Conservation (phyloP, 108 stramenopile genomes). For the Nitzschia putrida region DNA sequence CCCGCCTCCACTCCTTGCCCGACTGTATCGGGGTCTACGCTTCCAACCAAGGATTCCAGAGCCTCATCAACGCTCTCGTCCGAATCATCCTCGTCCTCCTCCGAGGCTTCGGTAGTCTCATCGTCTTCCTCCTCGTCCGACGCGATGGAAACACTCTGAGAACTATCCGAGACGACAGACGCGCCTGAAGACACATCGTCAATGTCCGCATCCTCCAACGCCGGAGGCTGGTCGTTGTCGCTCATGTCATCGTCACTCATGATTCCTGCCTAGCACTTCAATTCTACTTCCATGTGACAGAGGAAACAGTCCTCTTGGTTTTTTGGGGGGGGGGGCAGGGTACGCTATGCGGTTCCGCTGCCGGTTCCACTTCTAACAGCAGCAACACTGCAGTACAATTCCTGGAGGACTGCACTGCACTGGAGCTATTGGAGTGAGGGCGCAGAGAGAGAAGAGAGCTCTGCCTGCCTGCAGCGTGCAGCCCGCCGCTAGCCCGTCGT, state of each 20-base stretch:
- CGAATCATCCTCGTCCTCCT: background rate
- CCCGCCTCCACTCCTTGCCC: background rate
- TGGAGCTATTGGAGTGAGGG: too few relatives aligned
- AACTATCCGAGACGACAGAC: conserved; percentile 22
- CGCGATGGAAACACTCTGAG: conserved; percentile 18
- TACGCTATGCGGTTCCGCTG: too few relatives aligned
- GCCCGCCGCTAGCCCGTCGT: too few relatives aligned
- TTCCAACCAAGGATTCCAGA: background rate
- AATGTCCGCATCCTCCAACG: conserved; percentile 27
- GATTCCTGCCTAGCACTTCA: background rate
- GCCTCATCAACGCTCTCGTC: conserved; percentile 1
- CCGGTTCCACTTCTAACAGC: too few relatives aligned
- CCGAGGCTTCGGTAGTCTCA: background rate
- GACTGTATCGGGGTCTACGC: background rate
- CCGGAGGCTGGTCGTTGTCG: conserved; percentile 22
- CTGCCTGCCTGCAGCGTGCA: too few relatives aligned
- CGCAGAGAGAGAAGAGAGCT: too few relatives aligned
- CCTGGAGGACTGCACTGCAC: too few relatives aligned
- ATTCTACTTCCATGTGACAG: too few relatives aligned
- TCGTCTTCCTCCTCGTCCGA: conserved; percentile 2
- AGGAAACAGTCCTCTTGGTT: too few relatives aligned
- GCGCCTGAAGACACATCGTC: conserved; percentile 30
- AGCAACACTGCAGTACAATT: too few relatives aligned
- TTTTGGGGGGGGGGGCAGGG: too few relatives aligned
- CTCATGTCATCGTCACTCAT: conserved; percentile 27